Evolutionary conservation across 2,329 filamentous ascomycete genomes (phyloP).

Genomic region (Colletotrichum tanaceti): DNA sequence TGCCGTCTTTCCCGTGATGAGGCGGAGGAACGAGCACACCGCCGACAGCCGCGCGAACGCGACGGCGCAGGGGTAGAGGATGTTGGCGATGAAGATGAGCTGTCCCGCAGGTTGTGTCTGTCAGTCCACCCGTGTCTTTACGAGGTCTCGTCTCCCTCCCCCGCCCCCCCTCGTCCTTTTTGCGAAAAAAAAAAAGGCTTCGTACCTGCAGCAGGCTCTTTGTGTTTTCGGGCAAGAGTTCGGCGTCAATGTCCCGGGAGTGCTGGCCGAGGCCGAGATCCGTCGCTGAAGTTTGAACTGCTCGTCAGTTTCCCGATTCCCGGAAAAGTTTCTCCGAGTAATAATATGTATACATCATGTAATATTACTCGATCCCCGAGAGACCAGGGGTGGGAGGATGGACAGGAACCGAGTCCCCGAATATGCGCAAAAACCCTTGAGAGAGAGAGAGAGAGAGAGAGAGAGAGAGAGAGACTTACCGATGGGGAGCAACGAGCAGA

Average conservation of each 20-base stretch:
- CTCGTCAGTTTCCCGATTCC: neutral
- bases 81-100: constrained; percentile 33
- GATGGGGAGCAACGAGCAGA: constrained; percentile 31
- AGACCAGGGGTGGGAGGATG: too few relatives aligned
- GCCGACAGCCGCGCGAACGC: constrained; percentile 30
- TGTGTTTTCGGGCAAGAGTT: neutral
- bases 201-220: constrained; percentile 23
- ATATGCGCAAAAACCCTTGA: too few relatives aligned
- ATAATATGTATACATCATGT: too few relatives aligned
- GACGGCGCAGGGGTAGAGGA: constrained; percentile 27
- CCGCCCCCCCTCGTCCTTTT: too few relatives aligned
- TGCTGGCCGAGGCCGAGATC: constrained; percentile 35
- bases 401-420: too few relatives aligned
- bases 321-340: too few relatives aligned
- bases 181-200: too few relatives aligned
- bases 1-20: constrained; percentile 1
- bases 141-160: too few relatives aligned
- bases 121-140: neutral
- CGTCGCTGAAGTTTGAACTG: constrained; percentile 22
- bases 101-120: too few relatives aligned
- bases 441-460: too few relatives aligned
- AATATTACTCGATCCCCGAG: too few relatives aligned
- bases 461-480: too few relatives aligned
- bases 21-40: constrained; percentile 20
- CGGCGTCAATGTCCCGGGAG: constrained; percentile 24